These are phyloP conservation scores for Xylariales sp. DNA, from an alignment of 2,329 filamentous ascomycete genomes.

Conservation along the genomic window DNA sequence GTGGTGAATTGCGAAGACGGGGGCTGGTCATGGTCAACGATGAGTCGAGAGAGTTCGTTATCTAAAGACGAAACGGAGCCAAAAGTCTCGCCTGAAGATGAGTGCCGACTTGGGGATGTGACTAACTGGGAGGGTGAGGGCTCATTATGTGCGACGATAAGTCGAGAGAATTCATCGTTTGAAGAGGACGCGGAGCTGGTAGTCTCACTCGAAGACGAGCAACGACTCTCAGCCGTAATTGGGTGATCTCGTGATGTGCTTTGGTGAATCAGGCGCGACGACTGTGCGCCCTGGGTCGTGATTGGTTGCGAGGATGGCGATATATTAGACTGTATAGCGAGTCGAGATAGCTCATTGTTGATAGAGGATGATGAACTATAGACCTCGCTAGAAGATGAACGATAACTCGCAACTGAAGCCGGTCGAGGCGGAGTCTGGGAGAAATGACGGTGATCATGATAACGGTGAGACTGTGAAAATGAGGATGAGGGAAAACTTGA, in stretches of 20 bases:
- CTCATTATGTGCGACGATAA: conserved; percentile 20
- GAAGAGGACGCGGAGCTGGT: conserved; percentile 32
- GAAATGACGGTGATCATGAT: conserved; percentile 11
- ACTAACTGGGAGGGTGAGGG: conserved; percentile 10
- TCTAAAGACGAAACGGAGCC: conserved; percentile 32
- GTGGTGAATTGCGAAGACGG: not conserved
- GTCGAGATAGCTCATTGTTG: conserved; percentile 19
- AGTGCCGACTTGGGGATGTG: conserved; percentile 17
- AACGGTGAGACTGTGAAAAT: conserved; percentile 24
- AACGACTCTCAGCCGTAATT: conserved; percentile 17
- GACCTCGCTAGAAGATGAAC: conserved; percentile 35
- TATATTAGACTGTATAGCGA: conserved; percentile 24
- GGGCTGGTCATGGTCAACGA: conserved; percentile 9
- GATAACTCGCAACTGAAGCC: conserved; percentile 32
- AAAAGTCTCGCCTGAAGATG: conserved; percentile 26
- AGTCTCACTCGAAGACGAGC: conserved; percentile 28
- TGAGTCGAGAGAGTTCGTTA: conserved; percentile 28
- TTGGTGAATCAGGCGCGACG: conserved; percentile 29
- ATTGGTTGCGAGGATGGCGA: conserved; percentile 35
- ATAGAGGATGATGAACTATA: conserved; percentile 33
- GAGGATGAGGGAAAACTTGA: conserved; percentile 31
- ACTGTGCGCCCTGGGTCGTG: conserved; percentile 32
- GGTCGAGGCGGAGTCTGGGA: conserved; percentile 29
- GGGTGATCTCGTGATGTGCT: conserved; percentile 20
- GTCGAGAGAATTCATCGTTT: conserved; percentile 27